Evolutionary conservation across 2,329 filamentous ascomycete species (phyloP), one percentile per base, ranked within the genome.

Genomic region (Aspergillus sojae): DNA sequence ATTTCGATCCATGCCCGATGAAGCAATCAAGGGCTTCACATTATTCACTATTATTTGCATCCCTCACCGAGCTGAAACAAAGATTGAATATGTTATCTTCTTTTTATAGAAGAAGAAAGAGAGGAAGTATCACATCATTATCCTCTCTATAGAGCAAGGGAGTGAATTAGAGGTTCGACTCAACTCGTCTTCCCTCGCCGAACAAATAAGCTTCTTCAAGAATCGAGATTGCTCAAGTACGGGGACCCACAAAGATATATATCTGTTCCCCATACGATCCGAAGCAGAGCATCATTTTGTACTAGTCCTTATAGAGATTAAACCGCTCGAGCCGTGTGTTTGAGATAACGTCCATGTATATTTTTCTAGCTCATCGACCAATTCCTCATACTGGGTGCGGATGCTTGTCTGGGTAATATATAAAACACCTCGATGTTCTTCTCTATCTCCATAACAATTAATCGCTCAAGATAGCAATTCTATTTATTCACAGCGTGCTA

Each of bases 151-250:
- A n/a, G 39, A 41, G 16, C 9, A 41, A 41, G 39, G 39, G 39
- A 5, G 16, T 19, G 19, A 32, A 32, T 32, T 4, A 34, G 32
- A 16, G 7, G 19, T n/a, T 41, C 39, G 7, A 41, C 16, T 41
- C 39, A 3, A 41, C 16, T 41, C 5, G 6, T 7, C 39, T 19
- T 19, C 39, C 7, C 7, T 41, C 19, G 3, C 4, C n/a, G n/a
- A 46, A 53, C n/a, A 34, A 36, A 39, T 54, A 54, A 54, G 28
- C 52, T 36, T 54, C 52, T 21, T 54, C 30, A 54, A 54, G 32
- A 39, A 28, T 11, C 30, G 21, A 36, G 14, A 57, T 61, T 60
- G 26, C 61, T 70, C 72, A 5, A 55, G 21, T 1, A 30, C n/a
- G 14, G 12, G 21, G 52, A 61, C 52, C 45, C 57, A 36, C 45